These are phyloP conservation scores for Arachnomyces sp. DNA, from an alignment of 2,329 filamentous ascomycete genomes.

Conservation along the genomic window DNA sequence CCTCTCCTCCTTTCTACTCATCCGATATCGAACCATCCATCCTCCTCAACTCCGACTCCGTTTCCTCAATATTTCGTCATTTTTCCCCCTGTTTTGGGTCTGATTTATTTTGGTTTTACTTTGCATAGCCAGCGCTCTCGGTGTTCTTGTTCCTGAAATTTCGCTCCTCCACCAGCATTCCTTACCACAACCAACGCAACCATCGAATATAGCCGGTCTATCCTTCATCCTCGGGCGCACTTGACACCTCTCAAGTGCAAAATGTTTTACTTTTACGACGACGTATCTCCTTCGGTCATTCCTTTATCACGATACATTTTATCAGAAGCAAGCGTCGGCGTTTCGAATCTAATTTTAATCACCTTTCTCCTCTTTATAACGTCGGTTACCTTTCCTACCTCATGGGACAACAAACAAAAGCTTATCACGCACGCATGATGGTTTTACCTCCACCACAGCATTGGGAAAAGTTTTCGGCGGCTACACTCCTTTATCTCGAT, in stretches of 20 bases:
- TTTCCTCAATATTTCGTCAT: constrained; percentile 8
- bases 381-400: too few species aligned
- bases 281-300: constrained; percentile 26
- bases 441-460: too few species aligned
- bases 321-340: constrained; percentile 15
- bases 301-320: constrained; percentile 17
- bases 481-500: too few species aligned
- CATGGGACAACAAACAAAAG: too few species aligned
- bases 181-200: constrained; percentile 15
- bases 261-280: constrained; percentile 9
- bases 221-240: not conserved
- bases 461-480: too few species aligned
- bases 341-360: constrained; percentile 6
- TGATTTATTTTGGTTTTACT: constrained; percentile 5
- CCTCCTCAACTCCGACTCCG: not conserved
- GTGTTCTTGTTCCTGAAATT: constrained; percentile 9
- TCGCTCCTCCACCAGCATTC: constrained; percentile 16
- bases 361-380: constrained; percentile 5
- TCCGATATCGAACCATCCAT: constrained; percentile 7
- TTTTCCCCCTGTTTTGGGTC: constrained; percentile 4
- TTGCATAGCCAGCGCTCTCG: constrained; percentile 2
- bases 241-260: constrained; percentile 1
- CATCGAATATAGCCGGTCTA: not conserved
- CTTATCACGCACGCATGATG: too few species aligned
- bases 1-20: constrained; percentile 5